Base-by-base conservation (phyloP, 768 basidiomycete genomes). In the Russula foetens region DNA sequence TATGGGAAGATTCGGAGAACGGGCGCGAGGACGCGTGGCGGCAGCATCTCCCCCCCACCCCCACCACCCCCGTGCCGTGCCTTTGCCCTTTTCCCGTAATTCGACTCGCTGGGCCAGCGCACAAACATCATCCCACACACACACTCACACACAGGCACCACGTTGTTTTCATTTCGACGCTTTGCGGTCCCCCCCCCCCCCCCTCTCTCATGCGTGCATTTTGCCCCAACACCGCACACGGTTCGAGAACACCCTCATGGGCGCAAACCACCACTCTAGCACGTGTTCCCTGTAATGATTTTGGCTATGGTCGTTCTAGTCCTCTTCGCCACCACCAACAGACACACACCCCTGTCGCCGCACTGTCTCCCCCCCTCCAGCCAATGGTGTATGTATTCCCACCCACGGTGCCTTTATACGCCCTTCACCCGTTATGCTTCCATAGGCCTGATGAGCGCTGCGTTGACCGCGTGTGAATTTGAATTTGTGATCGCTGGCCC, bases 101-200 rank as follows among this genome's bases (percentile, higher is more conserved):
- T 12, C 26, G 23, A 4, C n/a, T 57, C 56, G 48, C 56, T 49
- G 56, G 60, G 60, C 60, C 60, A 56, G 60, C 60, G 48, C 49
- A 56, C 23, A n/a, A n/a, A 41, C 23, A 7, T 4, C 11, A n/a
- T n/a, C n/a, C n/a, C 38, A 7, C 35, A 3, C 8, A 6, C 14
- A 5, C 35, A 35, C 14, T 35, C 35, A 7, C 35, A 7, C 35
- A n/a, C n/a, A n/a, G n/a, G n/a, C 31, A 5, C 31, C 38, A 60
- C 53, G 59, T 60, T 54, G 53, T 24, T 41, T 31, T 46, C 33
- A 52, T 53, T 17, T 33, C 31, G 21, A 14, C 2, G n/a, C n/a
- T 23, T 15, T 19, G 49, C 31, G 39, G 31, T 29, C 9, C 4
- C 26, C 29, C 19, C 24, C 41, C 26, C 44, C 47, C 9, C n/a